Base-by-base conservation (phyloP, 2,329 filamentous ascomycete genomes). In the Apiospora marii region DNA sequence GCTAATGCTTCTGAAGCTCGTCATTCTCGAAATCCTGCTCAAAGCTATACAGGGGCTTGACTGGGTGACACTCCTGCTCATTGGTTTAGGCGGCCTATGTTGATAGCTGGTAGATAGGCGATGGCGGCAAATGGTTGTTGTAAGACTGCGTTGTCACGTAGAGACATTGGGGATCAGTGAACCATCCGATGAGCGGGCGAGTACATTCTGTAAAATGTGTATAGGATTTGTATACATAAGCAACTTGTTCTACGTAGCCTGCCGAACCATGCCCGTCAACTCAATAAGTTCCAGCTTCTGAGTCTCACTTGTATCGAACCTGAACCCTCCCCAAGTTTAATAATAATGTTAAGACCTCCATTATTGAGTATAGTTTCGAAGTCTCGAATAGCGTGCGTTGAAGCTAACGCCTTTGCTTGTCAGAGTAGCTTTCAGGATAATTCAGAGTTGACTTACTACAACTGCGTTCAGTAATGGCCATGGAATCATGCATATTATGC, bases 281-380 rank as follows among this genome's bases (percentile, higher is more conserved):
- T 4, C 5, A 53, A 53, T 4, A 30, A 30, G 10, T 53, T 4
- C 49, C 49, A 53, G 49, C 49, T 10, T 53, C 49, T 30, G 24
- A 53, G 24, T 30, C 8, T 30, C 2, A 30, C 4, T 53, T 53
- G 49, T 53, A 51, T 4, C 0, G 49, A 53, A 4, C 49, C 49
- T 30, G 49, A 53, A 53, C 49, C 30, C 49, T n/a, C 12, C 49
- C 24, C 49, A 53, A 53, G 49, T 53, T 53, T 53, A 53, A 30
- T 30, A 30, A 53, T 16, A 1, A 53, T 0, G 16, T 53, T n/a
- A 30, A 53, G 49, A 53, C 49, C 49, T 53, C 49, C 49, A 53
- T 53, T 53, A 30, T 53, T 53, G 1, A 53, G 24, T 53, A 53
- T 53, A 30, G 1, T 53, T 16, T 53, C 49, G 27, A 53, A 53